These are phyloP conservation scores for Ogataea naganishii DNA, from an alignment of 805 yeast genomes.

Conservation along the genomic window DNA sequence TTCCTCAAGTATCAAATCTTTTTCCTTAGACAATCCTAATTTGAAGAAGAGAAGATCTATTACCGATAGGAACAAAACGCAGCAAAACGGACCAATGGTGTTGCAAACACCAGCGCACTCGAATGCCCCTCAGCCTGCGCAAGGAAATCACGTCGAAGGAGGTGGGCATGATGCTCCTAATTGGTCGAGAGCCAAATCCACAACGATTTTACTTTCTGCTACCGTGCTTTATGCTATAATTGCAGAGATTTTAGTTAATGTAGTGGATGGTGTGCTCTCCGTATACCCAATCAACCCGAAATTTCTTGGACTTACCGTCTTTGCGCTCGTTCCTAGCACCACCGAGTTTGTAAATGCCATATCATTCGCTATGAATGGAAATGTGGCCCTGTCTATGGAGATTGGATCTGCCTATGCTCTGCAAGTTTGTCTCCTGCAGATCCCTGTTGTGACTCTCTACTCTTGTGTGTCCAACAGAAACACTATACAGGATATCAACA, in stretches of 20 bases:
- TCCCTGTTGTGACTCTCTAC: conserved; percentile 80
- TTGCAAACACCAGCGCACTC: not conserved
- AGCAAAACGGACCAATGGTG: conserved; percentile 1
- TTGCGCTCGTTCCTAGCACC: conserved; percentile 94
- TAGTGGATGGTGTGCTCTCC: conserved; percentile 79
- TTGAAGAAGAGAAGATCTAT: conserved; percentile 1
- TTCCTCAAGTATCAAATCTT: conserved; percentile 20
- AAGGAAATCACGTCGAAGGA: conserved; percentile 18
- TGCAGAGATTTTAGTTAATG: conserved; percentile 89
- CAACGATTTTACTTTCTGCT: conserved; percentile 73
- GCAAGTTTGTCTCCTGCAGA: conserved; percentile 89
- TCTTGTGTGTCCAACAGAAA: conserved; percentile 41
- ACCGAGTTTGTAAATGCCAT: conserved; percentile 96
- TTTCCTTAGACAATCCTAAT: conserved; percentile 9
- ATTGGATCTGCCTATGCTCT: conserved; percentile 96
- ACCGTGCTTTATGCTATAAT: conserved; percentile 85
- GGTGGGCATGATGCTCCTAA: conserved; percentile 96
- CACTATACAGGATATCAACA: conserved; percentile 23
- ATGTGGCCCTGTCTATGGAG: conserved; percentile 94
- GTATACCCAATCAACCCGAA: conserved; percentile 83
- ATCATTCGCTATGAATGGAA: conserved; percentile 92
- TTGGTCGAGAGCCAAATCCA: conserved; percentile 84
- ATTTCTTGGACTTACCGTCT: conserved; percentile 85
- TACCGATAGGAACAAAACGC: not conserved
- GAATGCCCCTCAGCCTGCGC: conserved; percentile 2